Percentiles rank a stretch among this genome's conserved stretches.
phyloP scores from a whole-genome alignment of 2,329 filamentous ascomycete species.

The Aureobasidium leucospermi region DNA sequence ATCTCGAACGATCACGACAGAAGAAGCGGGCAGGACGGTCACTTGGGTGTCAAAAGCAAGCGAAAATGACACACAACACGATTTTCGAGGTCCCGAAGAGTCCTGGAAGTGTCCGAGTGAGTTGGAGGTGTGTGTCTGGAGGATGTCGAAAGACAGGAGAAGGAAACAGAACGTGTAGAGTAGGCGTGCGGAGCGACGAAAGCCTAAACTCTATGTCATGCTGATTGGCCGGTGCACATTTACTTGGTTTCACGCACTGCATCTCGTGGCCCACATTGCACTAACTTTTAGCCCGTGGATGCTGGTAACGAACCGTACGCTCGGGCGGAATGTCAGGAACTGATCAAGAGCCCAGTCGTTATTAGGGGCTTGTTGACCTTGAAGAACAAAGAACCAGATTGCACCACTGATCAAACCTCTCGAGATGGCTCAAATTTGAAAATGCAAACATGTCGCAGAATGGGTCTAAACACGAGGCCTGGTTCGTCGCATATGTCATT shows the following conservation, averaged over 20 bases:
- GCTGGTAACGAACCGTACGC: constrained; percentile 7
- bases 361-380: background rate
- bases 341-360: background rate
- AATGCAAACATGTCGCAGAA: background rate
- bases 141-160: constrained; percentile 13
- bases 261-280: constrained; percentile 11
- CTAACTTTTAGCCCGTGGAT: background rate
- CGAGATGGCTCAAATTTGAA: background rate
- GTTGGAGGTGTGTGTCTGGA: constrained; percentile 4
- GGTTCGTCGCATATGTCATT: constrained; percentile 1
- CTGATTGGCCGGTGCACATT: constrained; percentile 6
- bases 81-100: background rate
- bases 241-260: constrained; percentile 6
- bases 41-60: background rate
- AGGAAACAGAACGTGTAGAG: constrained; percentile 13
- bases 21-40: background rate
- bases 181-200: constrained; percentile 13
- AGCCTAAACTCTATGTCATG: constrained; percentile 13
- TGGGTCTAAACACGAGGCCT: background rate
- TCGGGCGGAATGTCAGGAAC: constrained; percentile 11
- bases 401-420: background rate
- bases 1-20: constrained; percentile 4
- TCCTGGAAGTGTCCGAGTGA: background rate
- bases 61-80: background rate
- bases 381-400: background rate